phyloP scores from a whole-genome alignment of 1,139 yeast species.

The Eremothecium gossypii region DNA sequence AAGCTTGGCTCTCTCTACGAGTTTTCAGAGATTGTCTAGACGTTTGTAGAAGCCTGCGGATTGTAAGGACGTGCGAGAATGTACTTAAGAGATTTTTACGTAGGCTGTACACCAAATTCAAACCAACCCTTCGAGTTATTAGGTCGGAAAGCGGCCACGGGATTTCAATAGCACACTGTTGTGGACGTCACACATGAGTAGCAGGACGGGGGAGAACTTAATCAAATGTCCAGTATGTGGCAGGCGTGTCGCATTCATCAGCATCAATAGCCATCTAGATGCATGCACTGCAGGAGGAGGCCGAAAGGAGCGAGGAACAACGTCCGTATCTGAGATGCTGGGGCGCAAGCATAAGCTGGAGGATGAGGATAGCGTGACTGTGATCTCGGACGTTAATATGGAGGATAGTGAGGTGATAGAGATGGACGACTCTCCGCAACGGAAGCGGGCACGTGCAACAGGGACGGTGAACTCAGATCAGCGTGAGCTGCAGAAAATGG shows the following conservation, averaged over 20 bases:
- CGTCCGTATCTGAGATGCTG: neutral
- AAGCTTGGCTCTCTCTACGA: slow-evolving; percentile 72
- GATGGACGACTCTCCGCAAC: neutral
- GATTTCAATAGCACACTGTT: no score
- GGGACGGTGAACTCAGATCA: slow-evolving; percentile 24
- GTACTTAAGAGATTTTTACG: neutral
- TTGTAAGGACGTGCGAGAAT: neutral
- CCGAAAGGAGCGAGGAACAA: neutral
- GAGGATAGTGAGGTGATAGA: neutral
- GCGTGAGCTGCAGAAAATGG: slow-evolving; percentile 36
- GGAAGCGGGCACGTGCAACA: neutral
- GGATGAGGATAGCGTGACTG: neutral
- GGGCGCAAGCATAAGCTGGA: slow-evolving; percentile 1
- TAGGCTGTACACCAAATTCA: neutral
- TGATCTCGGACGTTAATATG: neutral
- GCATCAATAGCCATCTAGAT: slow-evolving; percentile 26
- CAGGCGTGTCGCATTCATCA: slow-evolving; percentile 18
- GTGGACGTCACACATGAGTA: no score
- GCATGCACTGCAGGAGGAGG: slow-evolving; percentile 14
- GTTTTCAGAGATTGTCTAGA: slow-evolving; percentile 24
- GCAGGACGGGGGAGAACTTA: slow-evolving; percentile 14
- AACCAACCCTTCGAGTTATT: no score
- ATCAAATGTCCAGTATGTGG: slow-evolving; percentile 28
- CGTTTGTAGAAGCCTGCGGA: neutral
- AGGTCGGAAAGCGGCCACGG: no score